These are phyloP conservation scores for Neonectria faginata DNA, from an alignment of 2,329 filamentous ascomycete species.

Conservation along the genomic window DNA sequence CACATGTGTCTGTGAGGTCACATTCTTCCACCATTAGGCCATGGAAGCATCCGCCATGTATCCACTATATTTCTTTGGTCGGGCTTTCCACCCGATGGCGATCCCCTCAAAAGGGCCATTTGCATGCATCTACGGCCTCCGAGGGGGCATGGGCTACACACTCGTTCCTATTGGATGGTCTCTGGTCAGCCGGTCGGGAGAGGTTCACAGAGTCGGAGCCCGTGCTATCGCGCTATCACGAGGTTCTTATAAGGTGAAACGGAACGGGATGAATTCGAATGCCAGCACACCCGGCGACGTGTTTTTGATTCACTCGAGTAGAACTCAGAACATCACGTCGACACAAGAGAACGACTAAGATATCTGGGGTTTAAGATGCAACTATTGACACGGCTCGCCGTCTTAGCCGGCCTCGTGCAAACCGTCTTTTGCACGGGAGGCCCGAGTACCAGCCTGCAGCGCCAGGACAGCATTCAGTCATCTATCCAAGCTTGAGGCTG, in stretches of 20 bases:
- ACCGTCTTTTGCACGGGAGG: conserved; percentile 23
- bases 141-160: conserved; percentile 12
- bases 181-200: conserved; percentile 10
- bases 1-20: conserved; percentile 19
- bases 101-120: conserved; percentile 11
- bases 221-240: background rate
- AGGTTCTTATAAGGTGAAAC: conserved; percentile 12
- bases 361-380: conserved; percentile 7
- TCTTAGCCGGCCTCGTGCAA: conserved; percentile 25
- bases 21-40: conserved; percentile 14
- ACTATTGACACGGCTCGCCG: conserved; percentile 2
- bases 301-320: background rate
- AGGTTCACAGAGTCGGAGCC: conserved; percentile 1
- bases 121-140: conserved; percentile 12
- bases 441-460: conserved; percentile 16
- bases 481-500: conserved; percentile 20
- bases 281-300: background rate
- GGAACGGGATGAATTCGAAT: background rate
- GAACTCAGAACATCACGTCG: background rate
- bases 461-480: conserved; percentile 25
- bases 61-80: conserved; percentile 3
- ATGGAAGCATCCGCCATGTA: conserved; percentile 12
- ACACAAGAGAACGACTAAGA: background rate
- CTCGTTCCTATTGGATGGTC: conserved; percentile 10
- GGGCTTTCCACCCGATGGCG: background rate